Evolutionary conservation across 2,329 filamentous ascomycete genomes (phyloP).

Genomic region (Aschersonia sp.): DNA sequence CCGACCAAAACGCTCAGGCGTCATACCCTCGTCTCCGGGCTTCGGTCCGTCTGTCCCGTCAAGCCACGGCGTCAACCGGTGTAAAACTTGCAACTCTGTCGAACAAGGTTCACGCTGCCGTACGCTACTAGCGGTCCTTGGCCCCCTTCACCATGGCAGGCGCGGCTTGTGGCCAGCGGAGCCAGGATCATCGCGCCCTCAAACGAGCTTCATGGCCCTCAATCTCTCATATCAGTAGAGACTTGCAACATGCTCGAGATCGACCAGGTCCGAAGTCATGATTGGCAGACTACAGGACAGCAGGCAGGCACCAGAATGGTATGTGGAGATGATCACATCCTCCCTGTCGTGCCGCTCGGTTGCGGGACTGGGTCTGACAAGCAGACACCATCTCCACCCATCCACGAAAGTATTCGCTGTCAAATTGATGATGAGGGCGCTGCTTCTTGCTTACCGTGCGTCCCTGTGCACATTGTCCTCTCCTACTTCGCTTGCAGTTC

Average conservation of each 20-base stretch:
- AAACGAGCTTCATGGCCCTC: too few species aligned
- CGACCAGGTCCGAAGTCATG: too few species aligned
- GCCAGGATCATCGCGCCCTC: too few species aligned
- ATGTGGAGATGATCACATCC: background rate
- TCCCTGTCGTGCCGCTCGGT: background rate
- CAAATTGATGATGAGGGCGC: background rate
- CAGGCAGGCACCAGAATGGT: too few species aligned
- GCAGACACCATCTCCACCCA: conserved; percentile 1
- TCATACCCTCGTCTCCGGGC: conserved; percentile 1
- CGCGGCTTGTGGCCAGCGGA: too few species aligned
- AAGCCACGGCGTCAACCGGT: background rate
- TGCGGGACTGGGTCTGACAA: conserved; percentile 1
- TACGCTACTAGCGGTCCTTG: background rate
- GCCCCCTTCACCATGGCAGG: background rate
- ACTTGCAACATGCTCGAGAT: too few species aligned
- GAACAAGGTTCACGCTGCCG: background rate
- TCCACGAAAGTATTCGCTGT: background rate
- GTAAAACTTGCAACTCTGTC: background rate
- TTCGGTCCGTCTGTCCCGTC: conserved; percentile 1
- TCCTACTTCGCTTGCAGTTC: too few species aligned
- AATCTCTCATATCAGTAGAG: too few species aligned
- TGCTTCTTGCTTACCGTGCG: background rate
- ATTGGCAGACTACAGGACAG: too few species aligned
- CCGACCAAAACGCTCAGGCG: background rate
- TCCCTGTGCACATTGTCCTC: too few species aligned